phyloP scores from a whole-genome alignment of 805 yeast genomes.

The Candida coleopterorum region DNA sequence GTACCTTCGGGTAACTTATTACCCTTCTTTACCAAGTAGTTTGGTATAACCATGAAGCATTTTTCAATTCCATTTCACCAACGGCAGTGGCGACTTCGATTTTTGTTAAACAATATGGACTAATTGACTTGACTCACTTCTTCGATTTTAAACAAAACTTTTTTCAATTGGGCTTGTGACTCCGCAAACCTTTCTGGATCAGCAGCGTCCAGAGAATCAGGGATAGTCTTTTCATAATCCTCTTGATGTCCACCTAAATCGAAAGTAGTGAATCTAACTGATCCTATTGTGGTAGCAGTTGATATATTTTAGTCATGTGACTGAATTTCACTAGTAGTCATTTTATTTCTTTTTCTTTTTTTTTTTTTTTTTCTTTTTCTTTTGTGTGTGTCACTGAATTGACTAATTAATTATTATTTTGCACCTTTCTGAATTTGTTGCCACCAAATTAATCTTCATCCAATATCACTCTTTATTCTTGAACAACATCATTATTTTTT shows the following conservation, averaged over 20 bases:
- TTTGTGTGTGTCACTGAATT: too few species aligned
- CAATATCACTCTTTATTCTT: too few species aligned
- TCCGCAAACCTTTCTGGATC: slow-evolving; percentile 94
- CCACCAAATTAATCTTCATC: too few species aligned
- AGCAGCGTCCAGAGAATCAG: slow-evolving; percentile 93
- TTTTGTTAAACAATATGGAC: slow-evolving; percentile 90
- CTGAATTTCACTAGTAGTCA: too few species aligned
- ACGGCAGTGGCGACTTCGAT: slow-evolving; percentile 94
- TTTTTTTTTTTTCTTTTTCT: too few species aligned
- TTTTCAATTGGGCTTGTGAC: slow-evolving; percentile 91
- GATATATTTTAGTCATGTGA: too few species aligned
- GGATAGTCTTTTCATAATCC: slow-evolving; percentile 97
- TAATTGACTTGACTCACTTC: slow-evolving; percentile 89
- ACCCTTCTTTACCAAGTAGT: slow-evolving; percentile 81
- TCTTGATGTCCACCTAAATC: slow-evolving; percentile 98
- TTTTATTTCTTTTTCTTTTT: too few species aligned
- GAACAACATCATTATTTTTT: too few species aligned
- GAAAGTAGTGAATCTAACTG: slow-evolving; percentile 94
- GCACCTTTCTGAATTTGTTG: too few species aligned
- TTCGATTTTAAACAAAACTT: slow-evolving; percentile 85
- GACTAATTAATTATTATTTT: too few species aligned
- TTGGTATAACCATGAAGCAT: slow-evolving; percentile 73
- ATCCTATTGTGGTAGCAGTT: too few species aligned
- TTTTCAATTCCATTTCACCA: slow-evolving; percentile 88
- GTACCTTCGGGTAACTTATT: slow-evolving; percentile 65